Evolutionary conservation across 2,329 filamentous ascomycete genomes (phyloP).

Genomic region (Colletotrichum noveboracense): DNA sequence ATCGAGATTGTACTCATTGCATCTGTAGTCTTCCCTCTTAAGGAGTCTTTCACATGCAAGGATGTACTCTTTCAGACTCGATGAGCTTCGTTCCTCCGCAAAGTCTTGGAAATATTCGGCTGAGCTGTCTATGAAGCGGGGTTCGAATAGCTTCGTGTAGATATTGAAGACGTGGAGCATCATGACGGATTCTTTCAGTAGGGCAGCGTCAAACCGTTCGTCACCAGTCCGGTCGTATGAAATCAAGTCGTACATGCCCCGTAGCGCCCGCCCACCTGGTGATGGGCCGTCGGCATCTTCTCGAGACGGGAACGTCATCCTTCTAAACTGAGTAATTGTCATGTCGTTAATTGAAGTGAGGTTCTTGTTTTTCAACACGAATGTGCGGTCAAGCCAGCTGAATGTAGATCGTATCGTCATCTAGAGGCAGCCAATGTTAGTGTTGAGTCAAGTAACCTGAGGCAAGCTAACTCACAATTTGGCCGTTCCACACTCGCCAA

Average conservation of each 20-base stretch:
- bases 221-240: constrained; percentile 70
- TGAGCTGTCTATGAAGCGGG: constrained; percentile 72
- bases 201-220: constrained; percentile 60
- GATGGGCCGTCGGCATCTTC: constrained; percentile 21
- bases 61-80: constrained; percentile 78
- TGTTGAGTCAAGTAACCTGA: not conserved
- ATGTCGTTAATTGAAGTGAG: constrained; percentile 80
- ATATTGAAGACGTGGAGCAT: constrained; percentile 87
- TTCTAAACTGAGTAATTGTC: constrained; percentile 77
- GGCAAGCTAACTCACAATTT: constrained; percentile 63
- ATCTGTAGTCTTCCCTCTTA: constrained; percentile 73
- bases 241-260: constrained; percentile 78
- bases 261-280: constrained; percentile 43
- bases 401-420: constrained; percentile 85
- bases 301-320: constrained; percentile 50
- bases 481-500: constrained; percentile 81
- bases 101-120: constrained; percentile 72
- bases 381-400: constrained; percentile 92
- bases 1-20: constrained; percentile 82
- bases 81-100: constrained; percentile 68
- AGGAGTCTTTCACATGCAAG: constrained; percentile 72
- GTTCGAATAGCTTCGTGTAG: constrained; percentile 83
- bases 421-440: constrained; percentile 41
- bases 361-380: constrained; percentile 76
- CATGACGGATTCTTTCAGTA: constrained; percentile 78